phyloP scores from a whole-genome alignment of 768 basidiomycete species.

The Pleurotus cornucopiae region DNA sequence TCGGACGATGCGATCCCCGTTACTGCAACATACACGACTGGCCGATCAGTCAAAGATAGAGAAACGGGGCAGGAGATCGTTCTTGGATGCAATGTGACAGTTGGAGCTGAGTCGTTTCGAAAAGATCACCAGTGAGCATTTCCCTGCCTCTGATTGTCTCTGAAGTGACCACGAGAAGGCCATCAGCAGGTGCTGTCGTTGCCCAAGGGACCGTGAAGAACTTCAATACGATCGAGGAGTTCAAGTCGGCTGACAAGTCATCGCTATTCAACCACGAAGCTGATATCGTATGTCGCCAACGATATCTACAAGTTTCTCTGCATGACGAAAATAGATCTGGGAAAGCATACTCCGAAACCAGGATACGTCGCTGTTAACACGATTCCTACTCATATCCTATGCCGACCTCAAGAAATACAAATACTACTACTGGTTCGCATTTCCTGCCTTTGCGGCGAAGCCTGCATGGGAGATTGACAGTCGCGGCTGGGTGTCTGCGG shows the following conservation, averaged over 20 bases:
- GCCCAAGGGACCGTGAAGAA: conserved; percentile 80
- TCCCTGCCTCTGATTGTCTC: too few species aligned
- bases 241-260: conserved; percentile 85
- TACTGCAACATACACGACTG: conserved; percentile 64
- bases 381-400: conserved; percentile 88
- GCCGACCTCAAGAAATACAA: conserved; percentile 98
- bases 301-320: not conserved
- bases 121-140: conserved; percentile 38
- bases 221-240: conserved; percentile 96
- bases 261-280: conserved; percentile 75
- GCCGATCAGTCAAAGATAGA: conserved; percentile 69
- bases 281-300: conserved; percentile 46
- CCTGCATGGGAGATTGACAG: conserved; percentile 84
- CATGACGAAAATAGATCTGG: conserved; percentile 57
- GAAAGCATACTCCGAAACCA: conserved; percentile 48
- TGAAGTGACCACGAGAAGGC: conserved; percentile 22
- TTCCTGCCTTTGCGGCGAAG: conserved; percentile 86
- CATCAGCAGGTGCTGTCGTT: conserved; percentile 42
- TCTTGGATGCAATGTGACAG: conserved; percentile 60
- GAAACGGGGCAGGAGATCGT: conserved; percentile 72
- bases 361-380: conserved; percentile 55
- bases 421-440: conserved; percentile 98
- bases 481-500: conserved; percentile 53
- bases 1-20: conserved; percentile 68
- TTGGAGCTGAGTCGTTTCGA: conserved; percentile 65